These are phyloP conservation scores for Chaetomiaceae sp. DNA, from an alignment of 2,329 filamentous ascomycete genomes.

Conservation along the genomic window DNA sequence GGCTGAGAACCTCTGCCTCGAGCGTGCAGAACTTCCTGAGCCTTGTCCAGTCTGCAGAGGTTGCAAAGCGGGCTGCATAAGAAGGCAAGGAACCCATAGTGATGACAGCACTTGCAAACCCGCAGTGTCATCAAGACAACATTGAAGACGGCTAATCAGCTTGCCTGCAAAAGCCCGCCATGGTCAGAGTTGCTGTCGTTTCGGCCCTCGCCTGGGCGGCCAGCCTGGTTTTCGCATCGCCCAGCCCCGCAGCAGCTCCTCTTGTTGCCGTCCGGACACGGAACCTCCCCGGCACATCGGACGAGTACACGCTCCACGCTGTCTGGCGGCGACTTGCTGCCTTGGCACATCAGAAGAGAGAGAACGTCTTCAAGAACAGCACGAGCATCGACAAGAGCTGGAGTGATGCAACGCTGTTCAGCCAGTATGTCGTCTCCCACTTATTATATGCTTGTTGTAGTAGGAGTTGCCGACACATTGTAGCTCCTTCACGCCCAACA, in stretches of 20 bases:
- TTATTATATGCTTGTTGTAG: not conserved
- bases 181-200: conserved; percentile 3
- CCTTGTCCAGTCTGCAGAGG: too few species aligned
- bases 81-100: not conserved
- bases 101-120: not conserved
- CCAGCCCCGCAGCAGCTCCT: conserved; percentile 5
- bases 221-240: conserved; percentile 2
- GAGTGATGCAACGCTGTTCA: conserved; percentile 37
- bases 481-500: not conserved
- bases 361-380: conserved; percentile 29
- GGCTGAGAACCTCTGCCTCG: not conserved
- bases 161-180: not conserved
- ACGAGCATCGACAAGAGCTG: conserved; percentile 38
- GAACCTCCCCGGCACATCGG: conserved; percentile 21
- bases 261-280: conserved; percentile 24
- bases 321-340: conserved; percentile 25
- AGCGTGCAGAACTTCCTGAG: not conserved
- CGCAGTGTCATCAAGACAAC: not conserved
- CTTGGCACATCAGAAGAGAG: conserved; percentile 20
- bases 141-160: too few species aligned
- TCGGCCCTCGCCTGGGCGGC: conserved; percentile 9
- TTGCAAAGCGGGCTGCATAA: not conserved
- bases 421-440: not conserved
- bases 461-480: not conserved
- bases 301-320: conserved; percentile 23